Evolutionary conservation across 1,139 yeast genomes (phyloP), one percentile per base, ranked within the genome.

Genomic region (Hyphopichia wangnamkhiaoensis): DNA sequence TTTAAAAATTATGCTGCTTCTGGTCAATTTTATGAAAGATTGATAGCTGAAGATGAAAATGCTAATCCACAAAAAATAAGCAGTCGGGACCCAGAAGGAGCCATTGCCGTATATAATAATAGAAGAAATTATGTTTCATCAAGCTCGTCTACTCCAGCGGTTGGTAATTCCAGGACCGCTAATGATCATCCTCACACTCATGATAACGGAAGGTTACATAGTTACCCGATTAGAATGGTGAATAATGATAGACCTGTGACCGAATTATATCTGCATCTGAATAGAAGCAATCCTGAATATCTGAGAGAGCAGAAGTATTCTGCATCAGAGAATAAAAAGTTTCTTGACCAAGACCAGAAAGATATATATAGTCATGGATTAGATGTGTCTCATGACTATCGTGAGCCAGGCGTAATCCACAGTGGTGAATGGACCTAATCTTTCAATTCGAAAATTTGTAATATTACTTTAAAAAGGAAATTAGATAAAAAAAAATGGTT

Each of bases 1-100:
- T 40, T 51, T 2, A 59, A 54, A 30, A 51, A 59, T 21, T 60
- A 56, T 34, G 65, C 61, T 2, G 56, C 65, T 1, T 53, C 71
- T n/a, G 58, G 58, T 23, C 63, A 56, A 19, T 72, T 63, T 43
- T 63, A 58, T 45, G 36, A 27, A 5, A 10, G 15, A n/a, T 13
- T 33, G n/a, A 15, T 29, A 5, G 13, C 25, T 7, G 33, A 4
- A 14, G 13, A 24, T 24, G 10, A 6, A 6, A 15, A 26, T n/a
- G 29, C 16, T 7, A 21, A 10, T 26, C 13, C 5, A 8, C 17
- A 26, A 13, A 26, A 26, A 26, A 14, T 17, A n/a, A 26, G 12
- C 12, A 14, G 8, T n/a, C 29, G 29, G 4, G 29, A 26, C 3
- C 29, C 29, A 24, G 27, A 10, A 7, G 29, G 29, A n/a, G 4